Percentiles rank a stretch among this genome's conserved stretches.
Evolutionary conservation across 768 basidiomycete genomes (phyloP).

Genomic region (Crassisporium funariophilum): DNA sequence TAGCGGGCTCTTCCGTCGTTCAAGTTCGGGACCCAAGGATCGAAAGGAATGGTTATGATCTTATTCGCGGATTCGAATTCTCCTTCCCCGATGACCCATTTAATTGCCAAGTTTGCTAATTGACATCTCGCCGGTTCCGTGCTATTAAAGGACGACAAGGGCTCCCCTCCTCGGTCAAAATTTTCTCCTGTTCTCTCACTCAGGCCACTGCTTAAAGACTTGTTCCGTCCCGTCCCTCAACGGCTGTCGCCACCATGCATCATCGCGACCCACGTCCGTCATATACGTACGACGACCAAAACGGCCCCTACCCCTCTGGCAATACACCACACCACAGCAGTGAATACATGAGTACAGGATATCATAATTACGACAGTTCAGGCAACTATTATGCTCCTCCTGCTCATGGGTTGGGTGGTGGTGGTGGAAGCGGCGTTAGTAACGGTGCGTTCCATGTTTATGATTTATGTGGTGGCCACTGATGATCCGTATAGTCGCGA

Average conservation of each 20-base stretch:
- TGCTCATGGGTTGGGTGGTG: constrained; percentile 22
- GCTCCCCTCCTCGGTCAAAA: constrained; percentile 29
- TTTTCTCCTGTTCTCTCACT: constrained; percentile 23
- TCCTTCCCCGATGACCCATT: constrained; percentile 34
- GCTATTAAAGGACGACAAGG: constrained; percentile 44
- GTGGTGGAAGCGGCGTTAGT: too few species aligned
- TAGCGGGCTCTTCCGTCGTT: constrained; percentile 42
- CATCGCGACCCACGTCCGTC: constrained; percentile 38
- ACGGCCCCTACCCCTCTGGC: constrained; percentile 29
- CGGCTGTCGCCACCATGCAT: constrained; percentile 37
- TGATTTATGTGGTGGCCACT: constrained; percentile 1
- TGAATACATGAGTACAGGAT: constrained; percentile 32
- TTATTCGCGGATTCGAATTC: constrained; percentile 37
- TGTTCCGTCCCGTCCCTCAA: constrained; percentile 17
- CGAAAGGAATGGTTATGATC: constrained; percentile 40
- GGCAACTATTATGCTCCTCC: constrained; percentile 37
- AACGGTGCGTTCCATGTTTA: constrained; percentile 22
- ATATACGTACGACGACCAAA: constrained; percentile 44
- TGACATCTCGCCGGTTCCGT: constrained; percentile 45
- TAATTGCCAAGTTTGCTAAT: constrained; percentile 42
- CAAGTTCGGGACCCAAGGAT: constrained; percentile 42
- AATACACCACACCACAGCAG: constrained; percentile 28
- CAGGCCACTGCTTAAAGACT: constrained; percentile 12
- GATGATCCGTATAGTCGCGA: constrained; percentile 11
- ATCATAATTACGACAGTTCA: constrained; percentile 34